Conservation (phyloP, 257 asterid species). For the Scutellaria barbata region DNA sequence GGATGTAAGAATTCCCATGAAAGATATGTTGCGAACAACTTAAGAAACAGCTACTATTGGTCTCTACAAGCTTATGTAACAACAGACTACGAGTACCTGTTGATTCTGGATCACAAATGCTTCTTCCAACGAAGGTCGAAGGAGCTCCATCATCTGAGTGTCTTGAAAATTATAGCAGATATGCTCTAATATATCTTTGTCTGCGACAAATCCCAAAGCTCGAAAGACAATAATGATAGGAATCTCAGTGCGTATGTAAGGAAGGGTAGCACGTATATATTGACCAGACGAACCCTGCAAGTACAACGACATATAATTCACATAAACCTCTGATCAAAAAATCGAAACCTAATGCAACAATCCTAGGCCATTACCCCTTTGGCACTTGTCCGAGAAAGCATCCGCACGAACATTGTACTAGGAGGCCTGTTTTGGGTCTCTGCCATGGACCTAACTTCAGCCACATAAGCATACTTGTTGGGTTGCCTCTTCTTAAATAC, state of each 20-base stretch:
- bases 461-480: conserved; percentile 95
- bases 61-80: conserved; percentile 19
- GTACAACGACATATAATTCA: neutral
- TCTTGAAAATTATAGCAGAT: conserved; percentile 91
- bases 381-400: conserved; percentile 97
- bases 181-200: conserved; percentile 93
- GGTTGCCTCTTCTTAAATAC: conserved; percentile 98
- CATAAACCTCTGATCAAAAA: conserved; percentile 19
- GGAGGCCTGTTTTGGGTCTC: conserved; percentile 97
- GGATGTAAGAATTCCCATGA: neutral
- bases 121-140: conserved; percentile 96
- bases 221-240: conserved; percentile 95
- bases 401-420: conserved; percentile 94
- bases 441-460: conserved; percentile 97
- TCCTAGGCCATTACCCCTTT: conserved; percentile 75
- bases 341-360: neutral
- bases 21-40: neutral
- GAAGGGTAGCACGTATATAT: conserved; percentile 94
- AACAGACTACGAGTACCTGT: conserved; percentile 54
- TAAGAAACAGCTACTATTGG: neutral
- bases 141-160: conserved; percentile 97
- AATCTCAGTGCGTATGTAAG: conserved; percentile 91
- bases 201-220: conserved; percentile 96
- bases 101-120: conserved; percentile 98
- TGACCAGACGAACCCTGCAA: conserved; percentile 98